Conservation (phyloP, 768 basidiomycete genomes). For the Boletus eberwhitei region DNA sequence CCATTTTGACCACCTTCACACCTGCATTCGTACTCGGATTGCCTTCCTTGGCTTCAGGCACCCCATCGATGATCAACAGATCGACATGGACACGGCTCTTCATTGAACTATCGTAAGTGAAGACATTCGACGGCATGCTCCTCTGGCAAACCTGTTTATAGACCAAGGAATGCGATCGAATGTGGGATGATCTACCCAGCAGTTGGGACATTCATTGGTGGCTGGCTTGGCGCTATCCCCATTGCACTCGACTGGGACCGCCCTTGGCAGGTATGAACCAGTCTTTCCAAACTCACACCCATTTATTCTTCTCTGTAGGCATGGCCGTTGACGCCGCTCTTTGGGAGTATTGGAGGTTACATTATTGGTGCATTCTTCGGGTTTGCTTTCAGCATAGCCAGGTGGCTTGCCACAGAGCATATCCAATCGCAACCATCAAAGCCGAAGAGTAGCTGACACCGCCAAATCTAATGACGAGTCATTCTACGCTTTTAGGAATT, state of each 20-base stretch:
- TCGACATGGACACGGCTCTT: slow-evolving; percentile 78
- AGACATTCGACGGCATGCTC: neutral
- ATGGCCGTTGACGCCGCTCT: slow-evolving; percentile 79
- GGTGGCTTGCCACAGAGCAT: slow-evolving; percentile 40
- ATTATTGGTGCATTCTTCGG: slow-evolving; percentile 56
- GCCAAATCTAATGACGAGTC: neutral
- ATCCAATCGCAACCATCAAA: slow-evolving; percentile 23
- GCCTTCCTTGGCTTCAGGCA: slow-evolving; percentile 45
- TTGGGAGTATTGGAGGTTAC: slow-evolving; percentile 68
- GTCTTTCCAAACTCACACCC: neutral
- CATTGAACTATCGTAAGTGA: slow-evolving; percentile 73
- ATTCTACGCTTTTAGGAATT: neutral
- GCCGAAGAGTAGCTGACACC: slow-evolving; percentile 21
- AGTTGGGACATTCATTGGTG: slow-evolving; percentile 66
- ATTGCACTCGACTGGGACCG: slow-evolving; percentile 96
- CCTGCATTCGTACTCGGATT: slow-evolving; percentile 68
- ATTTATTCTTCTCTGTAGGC: slow-evolving; percentile 44
- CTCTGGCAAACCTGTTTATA: slow-evolving; percentile 23
- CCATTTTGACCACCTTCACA: slow-evolving; percentile 61
- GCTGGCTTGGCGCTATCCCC: slow-evolving; percentile 79
- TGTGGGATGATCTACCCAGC: slow-evolving; percentile 77
- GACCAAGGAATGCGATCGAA: slow-evolving; percentile 65
- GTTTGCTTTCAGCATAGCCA: slow-evolving; percentile 42
- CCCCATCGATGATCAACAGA: slow-evolving; percentile 48
- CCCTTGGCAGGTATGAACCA: slow-evolving; percentile 87